Conservation (phyloP, 768 basidiomycete genomes). For the Cystobasidium ongulense region DNA sequence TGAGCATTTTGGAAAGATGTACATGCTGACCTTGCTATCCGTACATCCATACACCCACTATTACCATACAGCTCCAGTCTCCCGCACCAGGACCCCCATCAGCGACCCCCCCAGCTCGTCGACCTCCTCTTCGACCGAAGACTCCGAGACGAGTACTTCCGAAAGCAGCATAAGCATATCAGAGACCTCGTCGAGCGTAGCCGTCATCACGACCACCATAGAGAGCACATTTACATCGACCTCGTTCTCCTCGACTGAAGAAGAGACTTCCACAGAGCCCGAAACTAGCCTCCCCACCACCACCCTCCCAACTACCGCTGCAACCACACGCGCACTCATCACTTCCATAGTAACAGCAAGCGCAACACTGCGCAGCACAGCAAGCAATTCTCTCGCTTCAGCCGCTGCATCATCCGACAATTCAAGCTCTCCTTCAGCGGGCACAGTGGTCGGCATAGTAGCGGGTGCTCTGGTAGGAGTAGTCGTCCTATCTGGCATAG, state of each 20-base stretch:
- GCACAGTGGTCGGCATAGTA: conserved; percentile 31
- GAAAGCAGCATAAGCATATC: not conserved
- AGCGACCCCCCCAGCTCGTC: not conserved
- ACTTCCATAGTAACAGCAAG: conserved; percentile 29
- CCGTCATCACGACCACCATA: conserved; percentile 13
- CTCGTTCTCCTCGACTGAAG: not conserved
- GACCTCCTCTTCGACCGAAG: not conserved
- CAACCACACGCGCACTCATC: not conserved
- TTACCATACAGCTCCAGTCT: not conserved
- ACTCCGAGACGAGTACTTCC: not conserved
- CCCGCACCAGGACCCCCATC: not conserved
- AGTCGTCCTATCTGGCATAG: conserved; percentile 26
- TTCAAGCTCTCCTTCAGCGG: conserved; percentile 10
- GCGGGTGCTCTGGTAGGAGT: conserved; percentile 31
- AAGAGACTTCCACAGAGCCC: not conserved
- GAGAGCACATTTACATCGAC: conserved; percentile 4
- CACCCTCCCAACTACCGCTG: not conserved
- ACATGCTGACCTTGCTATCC: too few relatives aligned
- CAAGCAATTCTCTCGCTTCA: not conserved
- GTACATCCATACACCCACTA: not conserved
- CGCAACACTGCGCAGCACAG: not conserved
- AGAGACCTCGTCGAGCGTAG: not conserved
- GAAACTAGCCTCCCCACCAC: not conserved
- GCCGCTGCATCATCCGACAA: not conserved
- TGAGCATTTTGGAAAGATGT: too few relatives aligned